phyloP scores from a whole-genome alignment of 2,329 filamentous ascomycete genomes.

The Aspergillus sergii region DNA sequence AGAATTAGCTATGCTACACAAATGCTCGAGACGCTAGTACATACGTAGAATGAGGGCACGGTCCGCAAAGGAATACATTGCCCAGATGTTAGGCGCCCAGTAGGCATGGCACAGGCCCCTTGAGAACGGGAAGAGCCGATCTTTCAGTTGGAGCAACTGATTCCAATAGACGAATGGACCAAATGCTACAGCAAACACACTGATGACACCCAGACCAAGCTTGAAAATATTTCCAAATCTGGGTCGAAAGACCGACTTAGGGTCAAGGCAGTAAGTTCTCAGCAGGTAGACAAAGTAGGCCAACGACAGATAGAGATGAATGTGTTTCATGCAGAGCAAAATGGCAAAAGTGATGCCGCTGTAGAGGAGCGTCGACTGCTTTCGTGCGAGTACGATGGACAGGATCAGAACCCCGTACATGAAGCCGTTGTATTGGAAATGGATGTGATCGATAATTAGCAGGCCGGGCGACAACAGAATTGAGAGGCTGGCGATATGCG shows the following conservation, averaged over 20 bases:
- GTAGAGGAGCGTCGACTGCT: slow-evolving; percentile 70
- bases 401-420: slow-evolving; percentile 89
- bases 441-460: slow-evolving; percentile 96
- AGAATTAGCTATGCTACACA: slow-evolving; percentile 35
- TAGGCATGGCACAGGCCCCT: slow-evolving; percentile 95
- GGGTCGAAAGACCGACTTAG: slow-evolving; percentile 74
- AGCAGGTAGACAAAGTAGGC: slow-evolving; percentile 94
- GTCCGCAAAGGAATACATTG: slow-evolving; percentile 90
- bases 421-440: slow-evolving; percentile 98
- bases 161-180: slow-evolving; percentile 82
- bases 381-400: slow-evolving; percentile 80
- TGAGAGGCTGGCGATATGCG: slow-evolving; percentile 84
- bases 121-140: slow-evolving; percentile 89
- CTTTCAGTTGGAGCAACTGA: slow-evolving; percentile 81
- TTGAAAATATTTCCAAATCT: slow-evolving; percentile 80
- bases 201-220: slow-evolving; percentile 71
- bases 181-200: slow-evolving; percentile 78
- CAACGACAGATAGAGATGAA: slow-evolving; percentile 93
- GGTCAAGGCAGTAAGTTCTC: slow-evolving; percentile 83
- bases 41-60: slow-evolving; percentile 77
- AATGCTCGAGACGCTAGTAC: slow-evolving; percentile 30
- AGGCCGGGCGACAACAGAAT: slow-evolving; percentile 89
- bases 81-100: slow-evolving; percentile 98
- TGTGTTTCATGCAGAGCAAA: slow-evolving; percentile 93
- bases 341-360: slow-evolving; percentile 84